These are phyloP conservation scores for Lumnitzera racemosa DNA, from an alignment of 345 rosid species.

Conservation along the genomic window DNA sequence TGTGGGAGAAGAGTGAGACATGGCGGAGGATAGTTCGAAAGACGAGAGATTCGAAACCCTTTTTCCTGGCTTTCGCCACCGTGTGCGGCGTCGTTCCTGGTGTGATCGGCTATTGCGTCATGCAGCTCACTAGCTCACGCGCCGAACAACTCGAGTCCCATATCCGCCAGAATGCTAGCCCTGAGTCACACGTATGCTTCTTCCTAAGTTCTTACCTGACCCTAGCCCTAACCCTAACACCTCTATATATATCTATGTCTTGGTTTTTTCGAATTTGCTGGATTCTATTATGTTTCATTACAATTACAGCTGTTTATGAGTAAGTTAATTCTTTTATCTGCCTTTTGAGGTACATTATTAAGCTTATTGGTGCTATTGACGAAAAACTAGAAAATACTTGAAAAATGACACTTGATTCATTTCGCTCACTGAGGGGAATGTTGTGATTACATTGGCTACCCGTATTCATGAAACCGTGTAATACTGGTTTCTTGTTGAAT, in stretches of 20 bases:
- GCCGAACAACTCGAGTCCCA: conserved; percentile 77
- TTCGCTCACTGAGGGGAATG: no score
- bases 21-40: conserved; percentile 80
- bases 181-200: conserved; percentile 57
- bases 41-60: conserved; percentile 77
- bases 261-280: no score
- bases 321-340: neutral
- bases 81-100: conserved; percentile 89
- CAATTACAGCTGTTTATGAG: no score
- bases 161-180: conserved; percentile 73
- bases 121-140: conserved; percentile 72
- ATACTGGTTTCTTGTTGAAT: no score
- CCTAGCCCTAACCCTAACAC: no score
- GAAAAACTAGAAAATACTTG: no score
- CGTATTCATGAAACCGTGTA: no score
- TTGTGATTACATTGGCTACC: no score
- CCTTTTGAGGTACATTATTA: neutral
- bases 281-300: no score
- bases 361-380: neutral
- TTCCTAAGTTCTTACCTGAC: neutral
- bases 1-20: conserved; percentile 17
- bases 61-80: conserved; percentile 86
- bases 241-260: no score
- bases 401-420: no score
- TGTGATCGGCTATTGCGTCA: conserved; percentile 74